These are phyloP conservation scores for Melanomma pulvis-pyrius DNA, from an alignment of 495 filamentous ascomycete genomes.

Conservation along the genomic window DNA sequence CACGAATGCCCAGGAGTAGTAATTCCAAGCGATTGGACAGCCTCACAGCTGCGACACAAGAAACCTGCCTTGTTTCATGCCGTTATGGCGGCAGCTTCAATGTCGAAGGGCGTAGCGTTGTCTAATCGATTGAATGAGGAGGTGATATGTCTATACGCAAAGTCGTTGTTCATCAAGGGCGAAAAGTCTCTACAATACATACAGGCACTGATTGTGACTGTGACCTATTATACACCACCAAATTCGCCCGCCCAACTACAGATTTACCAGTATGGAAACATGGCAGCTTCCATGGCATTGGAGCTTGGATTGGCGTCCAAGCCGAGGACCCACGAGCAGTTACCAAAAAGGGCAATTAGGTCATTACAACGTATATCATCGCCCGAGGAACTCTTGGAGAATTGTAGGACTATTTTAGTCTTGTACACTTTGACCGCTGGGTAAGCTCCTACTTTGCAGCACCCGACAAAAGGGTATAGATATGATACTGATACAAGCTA, in stretches of 20 bases:
- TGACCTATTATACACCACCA: slow-evolving; percentile 56
- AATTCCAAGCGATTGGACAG: slow-evolving; percentile 49
- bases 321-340: slow-evolving; percentile 33
- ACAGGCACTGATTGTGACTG: slow-evolving; percentile 56
- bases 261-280: slow-evolving; percentile 58
- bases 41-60: slow-evolving; percentile 47
- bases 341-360: slow-evolving; percentile 25
- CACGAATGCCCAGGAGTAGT: slow-evolving; percentile 51
- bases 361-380: slow-evolving; percentile 29
- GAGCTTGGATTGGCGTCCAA: slow-evolving; percentile 57
- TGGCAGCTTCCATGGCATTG: slow-evolving; percentile 59
- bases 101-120: slow-evolving; percentile 49
- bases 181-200: slow-evolving; percentile 60
- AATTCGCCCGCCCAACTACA: slow-evolving; percentile 53
- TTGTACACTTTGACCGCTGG: slow-evolving; percentile 55
- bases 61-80: slow-evolving; percentile 58
- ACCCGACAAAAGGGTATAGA: background rate
- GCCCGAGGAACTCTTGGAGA: slow-evolving; percentile 32
- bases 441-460: slow-evolving; percentile 3
- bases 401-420: slow-evolving; percentile 49
- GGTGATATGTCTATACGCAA: slow-evolving; percentile 54
- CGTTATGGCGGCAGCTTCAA: slow-evolving; percentile 54
- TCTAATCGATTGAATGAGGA: slow-evolving; percentile 54
- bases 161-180: slow-evolving; percentile 54
- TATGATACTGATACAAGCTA: slow-evolving; percentile 27